Conservation (phyloP, 495 filamentous ascomycete species). For the Halenospora varia region DNA sequence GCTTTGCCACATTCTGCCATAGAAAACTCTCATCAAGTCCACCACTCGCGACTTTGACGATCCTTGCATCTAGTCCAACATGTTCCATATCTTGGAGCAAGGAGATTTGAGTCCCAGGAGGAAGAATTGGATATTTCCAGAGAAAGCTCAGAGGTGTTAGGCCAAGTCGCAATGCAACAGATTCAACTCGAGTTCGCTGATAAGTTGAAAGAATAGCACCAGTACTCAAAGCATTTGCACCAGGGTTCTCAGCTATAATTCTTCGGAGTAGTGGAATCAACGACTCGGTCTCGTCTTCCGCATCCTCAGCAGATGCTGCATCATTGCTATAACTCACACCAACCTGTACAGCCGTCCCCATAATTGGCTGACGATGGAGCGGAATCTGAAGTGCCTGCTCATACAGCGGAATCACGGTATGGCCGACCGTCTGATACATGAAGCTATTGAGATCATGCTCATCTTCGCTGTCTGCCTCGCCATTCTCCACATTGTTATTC, state of each 20-base stretch:
- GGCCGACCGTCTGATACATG: constrained; percentile 99
- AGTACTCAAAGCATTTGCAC: constrained; percentile 77
- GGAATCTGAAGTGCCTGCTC: constrained; percentile 57
- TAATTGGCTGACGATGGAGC: constrained; percentile 46
- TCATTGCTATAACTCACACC: constrained; percentile 17
- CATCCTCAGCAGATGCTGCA: neutral
- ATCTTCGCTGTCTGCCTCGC: constrained; percentile 23
- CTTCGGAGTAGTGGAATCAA: constrained; percentile 66
- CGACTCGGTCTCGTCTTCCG: constrained; percentile 80
- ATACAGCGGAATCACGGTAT: constrained; percentile 83
- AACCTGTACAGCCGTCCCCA: constrained; percentile 20
- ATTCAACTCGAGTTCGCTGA: constrained; percentile 91
- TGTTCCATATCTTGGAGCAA: constrained; percentile 79
- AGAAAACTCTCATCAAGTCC: constrained; percentile 78
- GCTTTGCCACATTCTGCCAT: constrained; percentile 72
- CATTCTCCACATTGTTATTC: neutral
- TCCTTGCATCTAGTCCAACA: constrained; percentile 72
- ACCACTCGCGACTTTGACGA: constrained; percentile 92
- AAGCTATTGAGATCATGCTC: constrained; percentile 85
- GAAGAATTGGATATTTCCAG: constrained; percentile 84
- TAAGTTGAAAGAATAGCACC: constrained; percentile 94
- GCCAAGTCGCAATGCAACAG: constrained; percentile 71
- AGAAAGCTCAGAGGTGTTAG: constrained; percentile 79
- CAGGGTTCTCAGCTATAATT: constrained; percentile 62
- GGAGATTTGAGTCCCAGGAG: constrained; percentile 29